These are phyloP conservation scores for Trichoderma afroharzianum DNA, from an alignment of 2,329 filamentous ascomycete genomes.

Conservation along the genomic window DNA sequence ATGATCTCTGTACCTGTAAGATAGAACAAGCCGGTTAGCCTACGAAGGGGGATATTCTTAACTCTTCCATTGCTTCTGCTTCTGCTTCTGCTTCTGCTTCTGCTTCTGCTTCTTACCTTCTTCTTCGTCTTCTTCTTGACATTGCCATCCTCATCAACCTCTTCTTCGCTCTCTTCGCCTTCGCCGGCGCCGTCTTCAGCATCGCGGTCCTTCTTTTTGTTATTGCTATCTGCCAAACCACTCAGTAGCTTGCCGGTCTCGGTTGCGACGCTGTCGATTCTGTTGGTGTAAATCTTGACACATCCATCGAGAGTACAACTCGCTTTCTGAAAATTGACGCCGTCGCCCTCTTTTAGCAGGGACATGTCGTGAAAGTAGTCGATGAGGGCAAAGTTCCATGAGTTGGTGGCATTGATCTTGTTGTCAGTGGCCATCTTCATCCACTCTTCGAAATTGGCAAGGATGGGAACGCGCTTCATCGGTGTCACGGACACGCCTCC, in stretches of 20 bases:
- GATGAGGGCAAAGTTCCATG: conserved; percentile 99
- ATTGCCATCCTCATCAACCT: conserved; percentile 61
- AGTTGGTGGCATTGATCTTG: conserved; percentile 96
- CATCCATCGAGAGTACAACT: conserved; percentile 97
- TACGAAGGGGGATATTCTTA: neutral
- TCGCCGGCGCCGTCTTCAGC: conserved; percentile 66
- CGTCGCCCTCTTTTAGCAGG: conserved; percentile 88
- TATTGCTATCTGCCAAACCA: conserved; percentile 84
- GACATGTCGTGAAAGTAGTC: conserved; percentile 99
- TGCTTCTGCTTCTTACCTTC: conserved; percentile 51
- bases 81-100: neutral
- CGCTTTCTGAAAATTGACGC: conserved; percentile 97
- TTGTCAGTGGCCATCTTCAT: conserved; percentile 99
- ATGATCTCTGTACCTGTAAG: conserved; percentile 63
- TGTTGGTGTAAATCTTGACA: conserved; percentile 98
- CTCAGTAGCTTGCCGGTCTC: conserved; percentile 94
- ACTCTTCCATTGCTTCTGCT: neutral
- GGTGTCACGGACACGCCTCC: conserved; percentile 79
- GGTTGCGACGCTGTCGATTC: conserved; percentile 96
- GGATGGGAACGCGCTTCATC: conserved; percentile 90
- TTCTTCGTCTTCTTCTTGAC: conserved; percentile 65
- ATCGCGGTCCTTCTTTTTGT: conserved; percentile 65
- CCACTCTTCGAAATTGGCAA: conserved; percentile 99
- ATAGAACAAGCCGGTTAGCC: neutral
- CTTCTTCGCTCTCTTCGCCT: conserved; percentile 59